Evolutionary conservation across 2,329 filamentous ascomycete species (phyloP).

Genomic region (Phialocephala sp.): DNA sequence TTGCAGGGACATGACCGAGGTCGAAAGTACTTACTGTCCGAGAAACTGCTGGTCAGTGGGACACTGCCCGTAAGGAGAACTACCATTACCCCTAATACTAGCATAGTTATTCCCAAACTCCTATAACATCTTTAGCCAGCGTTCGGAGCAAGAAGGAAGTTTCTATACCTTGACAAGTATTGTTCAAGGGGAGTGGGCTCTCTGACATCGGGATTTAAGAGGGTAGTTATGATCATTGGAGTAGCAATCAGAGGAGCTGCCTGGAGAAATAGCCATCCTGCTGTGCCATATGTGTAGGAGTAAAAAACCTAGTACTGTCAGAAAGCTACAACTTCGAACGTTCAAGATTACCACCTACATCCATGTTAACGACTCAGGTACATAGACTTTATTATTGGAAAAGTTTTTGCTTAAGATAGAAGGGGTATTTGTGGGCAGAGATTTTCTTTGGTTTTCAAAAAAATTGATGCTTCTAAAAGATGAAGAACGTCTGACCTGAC

Average conservation of each 20-base stretch:
- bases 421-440: neutral
- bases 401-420: neutral
- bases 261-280: conserved; percentile 55
- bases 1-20: neutral
- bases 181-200: conserved; percentile 48
- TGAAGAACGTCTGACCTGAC: neutral
- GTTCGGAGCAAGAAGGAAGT: conserved; percentile 43
- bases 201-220: conserved; percentile 63
- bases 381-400: neutral
- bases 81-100: conserved; percentile 61
- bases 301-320: conserved; percentile 50
- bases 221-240: conserved; percentile 64
- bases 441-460: neutral
- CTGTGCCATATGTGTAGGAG: conserved; percentile 56
- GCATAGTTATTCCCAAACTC: conserved; percentile 61
- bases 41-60: conserved; percentile 56
- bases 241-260: conserved; percentile 58
- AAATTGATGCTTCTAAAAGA: neutral
- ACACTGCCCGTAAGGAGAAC: conserved; percentile 69
- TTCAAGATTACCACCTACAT: neutral
- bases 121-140: conserved; percentile 69
- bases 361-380: neutral
- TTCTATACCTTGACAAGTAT: conserved; percentile 18
- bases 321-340: neutral
- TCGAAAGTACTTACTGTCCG: conserved; percentile 34